Percentiles rank a stretch among this genome's conserved stretches.
phyloP scores from a whole-genome alignment of 352 stramenopile genomes.

The Phytopythium ostracodes region DNA sequence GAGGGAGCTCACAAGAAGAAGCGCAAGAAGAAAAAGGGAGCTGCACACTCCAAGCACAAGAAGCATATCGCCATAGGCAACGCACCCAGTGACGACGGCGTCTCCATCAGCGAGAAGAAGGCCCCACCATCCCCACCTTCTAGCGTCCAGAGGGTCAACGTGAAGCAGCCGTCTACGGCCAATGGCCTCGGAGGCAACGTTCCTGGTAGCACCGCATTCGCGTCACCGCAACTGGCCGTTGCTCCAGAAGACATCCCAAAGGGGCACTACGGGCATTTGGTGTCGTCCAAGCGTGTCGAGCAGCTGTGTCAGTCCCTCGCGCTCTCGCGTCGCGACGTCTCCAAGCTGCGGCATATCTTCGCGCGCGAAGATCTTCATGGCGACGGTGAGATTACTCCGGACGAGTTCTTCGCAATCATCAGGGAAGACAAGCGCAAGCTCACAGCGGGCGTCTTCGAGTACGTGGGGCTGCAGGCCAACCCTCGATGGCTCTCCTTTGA shows the following conservation, averaged over 20 bases:
- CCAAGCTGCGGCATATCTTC: conserved; percentile 32
- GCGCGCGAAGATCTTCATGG: conserved; percentile 37
- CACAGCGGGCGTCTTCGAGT: conserved; percentile 47
- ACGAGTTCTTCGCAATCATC: conserved; percentile 58
- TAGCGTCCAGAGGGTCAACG: neutral
- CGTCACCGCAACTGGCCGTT: conserved; percentile 1
- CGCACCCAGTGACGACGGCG: neutral
- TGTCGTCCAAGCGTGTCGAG: conserved; percentile 46
- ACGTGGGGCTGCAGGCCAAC: conserved; percentile 24
- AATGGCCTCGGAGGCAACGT: neutral
- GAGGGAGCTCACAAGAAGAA: conserved; percentile 17
- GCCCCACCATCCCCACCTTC: neutral
- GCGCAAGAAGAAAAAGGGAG: conserved; percentile 1
- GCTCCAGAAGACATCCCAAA: conserved; percentile 23
- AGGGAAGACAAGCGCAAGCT: conserved; percentile 52
- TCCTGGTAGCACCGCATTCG: neutral
- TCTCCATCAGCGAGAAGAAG: neutral
- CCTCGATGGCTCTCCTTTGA: conserved; percentile 45
- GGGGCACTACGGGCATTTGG: conserved; percentile 40
- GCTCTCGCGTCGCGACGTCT: conserved; percentile 38
- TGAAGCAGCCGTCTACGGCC: conserved; percentile 1
- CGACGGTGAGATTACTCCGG: conserved; percentile 45
- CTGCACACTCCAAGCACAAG: conserved; percentile 1
- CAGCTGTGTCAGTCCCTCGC: conserved; percentile 46
- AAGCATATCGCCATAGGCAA: neutral